Base-by-base conservation (phyloP, 495 filamentous ascomycete genomes). In the Evernia prunastri region DNA sequence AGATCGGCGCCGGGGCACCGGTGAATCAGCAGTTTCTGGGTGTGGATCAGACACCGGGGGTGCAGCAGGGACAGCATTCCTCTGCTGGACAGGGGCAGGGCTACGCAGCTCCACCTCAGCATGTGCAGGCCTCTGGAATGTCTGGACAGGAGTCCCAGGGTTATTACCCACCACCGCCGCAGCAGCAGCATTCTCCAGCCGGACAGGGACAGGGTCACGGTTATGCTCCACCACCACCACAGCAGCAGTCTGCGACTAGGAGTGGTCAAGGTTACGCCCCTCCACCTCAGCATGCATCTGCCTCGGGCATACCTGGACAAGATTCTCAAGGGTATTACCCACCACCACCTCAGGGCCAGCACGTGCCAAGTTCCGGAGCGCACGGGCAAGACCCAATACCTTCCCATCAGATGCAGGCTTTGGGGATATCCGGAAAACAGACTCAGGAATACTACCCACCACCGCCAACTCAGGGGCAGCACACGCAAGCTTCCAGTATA, bases 11-110 rank as follows among this genome's bases (percentile, higher is more conserved):
- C 7, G 65, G 65, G 25, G 45, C 45, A 11, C 60, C 43, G 8
- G 25, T 43, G 7, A 63, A 63, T 15, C 65, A 67, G 20, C 65
- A 67, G 18, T 67, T 51, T 35, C 8, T 63, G 23, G 53, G 53
- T n/a, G 13, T 43, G 13, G 20, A 31, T 37, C 53, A 42, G 15
- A 47, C 40, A 9, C 20, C 18, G 45, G 57, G 27, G 15, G 11
- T 39, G 31, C 49, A 42, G n/a, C 60, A 67, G 27, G 54, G 60
- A 18, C 58, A 59, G 56, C 33, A 59, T 64, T 8, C n/a, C 23
- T 23, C 43, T 2, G 4, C 43, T 6, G 61, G 29, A 63, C 27
- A 31, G 27, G 35, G 10, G 27, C 23, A 40, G 4, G 23, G 8
- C 8, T 51, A 59, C 29, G 20, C 63, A 1, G 57, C 63, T 17